Base-by-base conservation (phyloP, 768 basidiomycete genomes). In the Pleurotus ostreatus region DNA sequence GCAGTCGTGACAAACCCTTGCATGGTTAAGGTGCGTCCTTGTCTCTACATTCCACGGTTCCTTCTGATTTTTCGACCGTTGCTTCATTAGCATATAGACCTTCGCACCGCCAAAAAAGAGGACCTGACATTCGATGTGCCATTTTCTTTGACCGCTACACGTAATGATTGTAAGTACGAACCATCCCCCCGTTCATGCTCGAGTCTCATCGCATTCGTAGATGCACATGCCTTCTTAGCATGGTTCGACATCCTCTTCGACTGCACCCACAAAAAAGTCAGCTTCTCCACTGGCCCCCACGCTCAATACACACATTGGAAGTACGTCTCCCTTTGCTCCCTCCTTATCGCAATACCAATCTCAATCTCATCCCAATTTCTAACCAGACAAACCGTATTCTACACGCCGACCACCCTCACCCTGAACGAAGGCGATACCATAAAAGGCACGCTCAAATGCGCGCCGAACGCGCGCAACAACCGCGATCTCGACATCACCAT, bases 241-340 rank as follows among this genome's bases (percentile, higher is more conserved):
- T 99, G 97, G 97, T 99, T 99, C 74, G 97, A 99, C 70, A 89
- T 96, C 66, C 80, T 86, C 41, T 99, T 99, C 76, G 88, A 91
- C 56, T 94, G 89, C 70, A 94, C 93, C 55, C 97, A 98, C 78
- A 97, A 94, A 73, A 92, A 90, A 68, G 86, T 95, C 60, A 84
- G 85, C 65, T 99, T 99, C 74, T 96, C 94, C 46, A 99, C 97
- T 11, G 97, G 97, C 11, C 97, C 97, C 12, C 97, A 98, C 65
- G 92, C 95, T 55, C 89, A 93, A 71, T 94, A 94, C 74, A 94
- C 92, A 23, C 92, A 94, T 70, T 94, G 92, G 92, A 94, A 94
- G 94, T 94, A 63, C 69, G 92, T 83, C 8, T 22, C 16, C 15
- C 13, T 34, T 37, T 8, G n/a, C 22, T 5, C 26, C 43, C 25